Evolutionary conservation across 331 rosid species (phyloP).

Genomic region (Saraca asoca): DNA sequence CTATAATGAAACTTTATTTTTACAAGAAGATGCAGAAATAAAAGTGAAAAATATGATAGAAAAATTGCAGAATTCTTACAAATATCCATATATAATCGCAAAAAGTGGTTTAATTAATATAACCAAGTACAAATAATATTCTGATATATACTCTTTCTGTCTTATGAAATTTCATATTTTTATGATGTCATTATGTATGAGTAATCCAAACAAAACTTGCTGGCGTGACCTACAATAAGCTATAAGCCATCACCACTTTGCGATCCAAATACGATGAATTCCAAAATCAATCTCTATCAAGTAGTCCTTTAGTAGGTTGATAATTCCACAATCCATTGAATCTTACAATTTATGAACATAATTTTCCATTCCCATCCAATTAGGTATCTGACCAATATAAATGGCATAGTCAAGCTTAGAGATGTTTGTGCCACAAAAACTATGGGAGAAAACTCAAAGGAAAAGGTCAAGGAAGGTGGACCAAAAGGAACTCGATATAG

Average conservation of each 20-base stretch:
- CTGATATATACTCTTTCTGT: constrained; percentile 5
- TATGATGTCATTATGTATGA: constrained; percentile 6
- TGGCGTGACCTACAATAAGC: no score
- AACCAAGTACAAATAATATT: no score
- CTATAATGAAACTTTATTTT: no score
- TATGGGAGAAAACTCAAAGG: constrained; percentile 41
- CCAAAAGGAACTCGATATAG: constrained; percentile 37
- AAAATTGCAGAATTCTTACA: no score
- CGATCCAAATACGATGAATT: constrained; percentile 42
- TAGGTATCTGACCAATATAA: constrained; percentile 34
- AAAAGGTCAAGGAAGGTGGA: constrained; percentile 22
- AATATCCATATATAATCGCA: no score
- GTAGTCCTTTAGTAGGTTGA: constrained; percentile 22
- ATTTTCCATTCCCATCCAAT: constrained; percentile 24
- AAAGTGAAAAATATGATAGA: no score
- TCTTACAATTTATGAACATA: no score
- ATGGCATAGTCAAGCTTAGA: constrained; percentile 25
- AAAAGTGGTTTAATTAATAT: neutral
- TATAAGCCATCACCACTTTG: constrained; percentile 30
- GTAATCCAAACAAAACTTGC: constrained; percentile 27
- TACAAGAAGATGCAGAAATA: no score
- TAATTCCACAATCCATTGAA: constrained; percentile 37
- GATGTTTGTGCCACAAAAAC: neutral
- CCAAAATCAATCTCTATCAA: constrained; percentile 36
- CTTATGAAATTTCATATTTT: neutral